Conservation (phyloP, 768 basidiomycete species). For the Macrocybe gigantea region DNA sequence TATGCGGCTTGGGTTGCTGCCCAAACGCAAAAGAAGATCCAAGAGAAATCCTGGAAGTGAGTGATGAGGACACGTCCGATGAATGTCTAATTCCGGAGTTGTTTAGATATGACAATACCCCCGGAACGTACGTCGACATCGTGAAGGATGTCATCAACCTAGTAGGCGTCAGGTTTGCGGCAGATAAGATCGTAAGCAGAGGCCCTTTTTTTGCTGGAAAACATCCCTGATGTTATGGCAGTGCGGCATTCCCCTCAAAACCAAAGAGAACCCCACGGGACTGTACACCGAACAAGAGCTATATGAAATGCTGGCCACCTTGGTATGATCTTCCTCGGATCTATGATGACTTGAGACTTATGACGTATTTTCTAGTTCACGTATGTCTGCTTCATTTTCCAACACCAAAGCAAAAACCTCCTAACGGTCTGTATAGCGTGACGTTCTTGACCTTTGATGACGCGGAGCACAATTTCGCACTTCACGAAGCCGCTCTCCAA, state of each 20-base stretch:
- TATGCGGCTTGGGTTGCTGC: slow-evolving; percentile 24
- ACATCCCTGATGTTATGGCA: slow-evolving; percentile 7
- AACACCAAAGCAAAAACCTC: background rate
- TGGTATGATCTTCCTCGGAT: slow-evolving; percentile 18
- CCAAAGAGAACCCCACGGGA: slow-evolving; percentile 35
- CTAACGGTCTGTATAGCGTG: slow-evolving; percentile 8
- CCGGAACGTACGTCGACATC: slow-evolving; percentile 37
- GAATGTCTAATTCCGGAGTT: background rate
- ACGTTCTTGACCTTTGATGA: slow-evolving; percentile 22
- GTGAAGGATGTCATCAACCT: slow-evolving; percentile 44
- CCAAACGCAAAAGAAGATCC: slow-evolving; percentile 20
- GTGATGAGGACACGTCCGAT: background rate
- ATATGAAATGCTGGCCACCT: slow-evolving; percentile 33
- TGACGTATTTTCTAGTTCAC: slow-evolving; percentile 5
- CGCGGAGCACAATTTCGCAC: slow-evolving; percentile 26
- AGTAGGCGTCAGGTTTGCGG: slow-evolving; percentile 33
- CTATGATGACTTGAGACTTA: background rate
- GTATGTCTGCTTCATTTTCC: slow-evolving; percentile 1
- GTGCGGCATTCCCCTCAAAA: slow-evolving; percentile 43
- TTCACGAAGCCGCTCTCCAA: slow-evolving; percentile 20
- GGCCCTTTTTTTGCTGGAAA: background rate
- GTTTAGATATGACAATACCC: slow-evolving; percentile 20
- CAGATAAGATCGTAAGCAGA: slow-evolving; percentile 27
- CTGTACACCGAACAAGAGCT: slow-evolving; percentile 41
- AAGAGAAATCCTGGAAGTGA: slow-evolving; percentile 24